Percentiles rank a stretch among this genome's conserved stretches.
phyloP scores from a whole-genome alignment of 345 rosid genomes.

The Tarenaya hassleriana region DNA sequence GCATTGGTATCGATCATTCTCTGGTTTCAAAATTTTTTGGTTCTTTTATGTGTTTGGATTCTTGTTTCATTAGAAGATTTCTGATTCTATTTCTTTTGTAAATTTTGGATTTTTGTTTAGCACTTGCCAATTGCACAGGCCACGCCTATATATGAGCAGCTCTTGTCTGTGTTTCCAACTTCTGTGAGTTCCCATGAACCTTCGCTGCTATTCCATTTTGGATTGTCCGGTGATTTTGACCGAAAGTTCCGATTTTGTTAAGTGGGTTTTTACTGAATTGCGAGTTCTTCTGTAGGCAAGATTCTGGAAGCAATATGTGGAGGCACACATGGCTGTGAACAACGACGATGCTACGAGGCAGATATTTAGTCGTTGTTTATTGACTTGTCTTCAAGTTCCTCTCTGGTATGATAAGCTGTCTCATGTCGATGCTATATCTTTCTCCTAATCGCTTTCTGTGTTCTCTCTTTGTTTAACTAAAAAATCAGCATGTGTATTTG shows the following conservation, averaged over 20 bases:
- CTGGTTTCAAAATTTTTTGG: neutral
- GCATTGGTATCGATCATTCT: conserved; percentile 44
- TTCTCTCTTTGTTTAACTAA: too few relatives aligned
- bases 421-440: neutral
- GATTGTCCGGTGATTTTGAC: conserved; percentile 1
- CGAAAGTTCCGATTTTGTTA: conserved; percentile 5
- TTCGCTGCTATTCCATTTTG: neutral
- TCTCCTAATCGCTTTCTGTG: too few relatives aligned
- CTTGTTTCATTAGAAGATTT: neutral
- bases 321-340: conserved; percentile 72
- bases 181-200: conserved; percentile 53
- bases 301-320: conserved; percentile 95
- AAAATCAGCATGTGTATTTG: neutral
- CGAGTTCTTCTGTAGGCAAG: conserved; percentile 54
- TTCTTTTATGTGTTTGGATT: conserved; percentile 1
- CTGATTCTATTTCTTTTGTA: conserved; percentile 3
- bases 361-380: conserved; percentile 87
- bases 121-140: conserved; percentile 73
- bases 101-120: conserved; percentile 31
- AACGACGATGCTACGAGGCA: conserved; percentile 90
- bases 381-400: conserved; percentile 90
- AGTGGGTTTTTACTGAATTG: conserved; percentile 10
- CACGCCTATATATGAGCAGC: conserved; percentile 77
- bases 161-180: conserved; percentile 66
- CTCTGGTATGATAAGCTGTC: conserved; percentile 55